Percentiles rank a stretch among this genome's conserved stretches.
Evolutionary conservation across 176 grass and related monocot species (phyloP).

Genomic region (Tillandsia leiboldiana): DNA sequence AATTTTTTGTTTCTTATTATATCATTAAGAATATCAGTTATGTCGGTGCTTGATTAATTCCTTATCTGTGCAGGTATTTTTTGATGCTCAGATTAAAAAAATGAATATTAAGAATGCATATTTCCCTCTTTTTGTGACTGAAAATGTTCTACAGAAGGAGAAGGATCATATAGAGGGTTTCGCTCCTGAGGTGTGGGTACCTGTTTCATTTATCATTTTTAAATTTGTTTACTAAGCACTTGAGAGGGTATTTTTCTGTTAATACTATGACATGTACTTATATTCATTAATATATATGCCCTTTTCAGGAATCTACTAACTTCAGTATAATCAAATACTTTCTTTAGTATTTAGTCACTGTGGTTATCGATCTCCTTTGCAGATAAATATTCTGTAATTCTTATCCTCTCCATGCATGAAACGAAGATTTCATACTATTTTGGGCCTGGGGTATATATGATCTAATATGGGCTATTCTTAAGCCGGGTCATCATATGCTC

Average conservation of each 20-base stretch:
- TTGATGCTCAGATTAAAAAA: constrained; percentile 89
- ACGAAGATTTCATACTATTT: no score
- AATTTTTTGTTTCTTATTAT: not conserved
- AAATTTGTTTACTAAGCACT: not conserved
- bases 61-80: constrained; percentile 63
- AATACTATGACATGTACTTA: not conserved
- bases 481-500: no score
- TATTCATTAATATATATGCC: no score
- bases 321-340: no score
- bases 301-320: no score
- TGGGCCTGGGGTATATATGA: no score
- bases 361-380: no score
- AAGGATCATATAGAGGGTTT: constrained; percentile 98
- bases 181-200: constrained; percentile 69
- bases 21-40: not conserved
- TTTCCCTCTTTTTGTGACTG: constrained; percentile 95
- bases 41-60: not conserved
- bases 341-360: no score
- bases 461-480: no score
- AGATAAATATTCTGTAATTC: no score
- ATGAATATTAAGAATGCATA: constrained; percentile 79
- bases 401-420: no score
- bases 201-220: not conserved
- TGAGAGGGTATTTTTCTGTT: not conserved
- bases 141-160: constrained; percentile 91